Conservation (phyloP, 73 alveolate species). For the Paramecium bursaria region DNA sequence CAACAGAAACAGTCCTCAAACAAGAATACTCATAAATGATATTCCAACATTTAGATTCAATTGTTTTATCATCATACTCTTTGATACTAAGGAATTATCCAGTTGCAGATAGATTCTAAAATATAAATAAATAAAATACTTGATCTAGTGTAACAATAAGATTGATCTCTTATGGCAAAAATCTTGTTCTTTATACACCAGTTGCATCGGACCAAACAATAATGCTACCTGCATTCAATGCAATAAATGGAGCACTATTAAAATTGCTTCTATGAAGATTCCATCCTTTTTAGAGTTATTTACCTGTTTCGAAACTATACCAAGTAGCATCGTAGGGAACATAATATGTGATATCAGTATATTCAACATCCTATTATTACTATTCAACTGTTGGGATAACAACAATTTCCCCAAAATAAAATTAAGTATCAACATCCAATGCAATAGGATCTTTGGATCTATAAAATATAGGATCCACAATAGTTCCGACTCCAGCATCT, state of each 20-base stretch:
- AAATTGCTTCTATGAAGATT: neutral
- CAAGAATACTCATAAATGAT: neutral
- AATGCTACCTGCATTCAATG: slow-evolving; percentile 31
- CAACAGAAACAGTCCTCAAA: neutral
- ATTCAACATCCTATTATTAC: neutral
- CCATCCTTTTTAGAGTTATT: slow-evolving; percentile 1
- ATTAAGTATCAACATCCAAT: slow-evolving; percentile 20
- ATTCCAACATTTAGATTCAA: slow-evolving; percentile 22
- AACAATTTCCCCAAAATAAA: slow-evolving; percentile 1
- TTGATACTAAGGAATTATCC: slow-evolving; percentile 1
- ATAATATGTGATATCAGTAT: slow-evolving; percentile 19
- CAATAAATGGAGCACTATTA: slow-evolving; percentile 38
- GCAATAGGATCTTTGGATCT: neutral
- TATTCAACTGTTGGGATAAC: slow-evolving; percentile 25
- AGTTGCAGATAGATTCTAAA: slow-evolving; percentile 15
- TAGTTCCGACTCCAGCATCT: slow-evolving; percentile 47
- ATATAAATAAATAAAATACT: neutral
- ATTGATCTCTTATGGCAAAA: slow-evolving; percentile 15
- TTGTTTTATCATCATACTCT: neutral
- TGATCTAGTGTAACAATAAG: slow-evolving; percentile 20
- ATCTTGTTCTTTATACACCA: slow-evolving; percentile 37
- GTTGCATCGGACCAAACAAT: slow-evolving; percentile 6
- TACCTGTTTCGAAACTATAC: slow-evolving; percentile 11
- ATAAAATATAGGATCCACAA: slow-evolving; percentile 40
- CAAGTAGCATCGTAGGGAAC: slow-evolving; percentile 15